Conservation (phyloP, 805 yeast species). For the Monosporozyma aerobia region DNA sequence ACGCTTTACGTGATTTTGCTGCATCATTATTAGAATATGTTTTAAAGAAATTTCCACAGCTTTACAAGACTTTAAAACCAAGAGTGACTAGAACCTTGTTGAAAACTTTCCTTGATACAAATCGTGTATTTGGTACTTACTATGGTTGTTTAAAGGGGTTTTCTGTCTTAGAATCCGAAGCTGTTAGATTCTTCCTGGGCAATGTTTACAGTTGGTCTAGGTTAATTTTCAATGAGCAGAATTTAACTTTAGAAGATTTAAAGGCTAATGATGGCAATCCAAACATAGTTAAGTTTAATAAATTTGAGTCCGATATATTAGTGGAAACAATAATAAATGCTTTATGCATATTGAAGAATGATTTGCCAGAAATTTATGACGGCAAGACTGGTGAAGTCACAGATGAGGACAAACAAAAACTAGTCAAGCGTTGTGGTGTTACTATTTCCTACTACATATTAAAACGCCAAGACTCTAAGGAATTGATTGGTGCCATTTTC, state of each 20-base stretch:
- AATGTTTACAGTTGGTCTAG: conserved; percentile 75
- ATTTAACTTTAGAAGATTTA: conserved; percentile 15
- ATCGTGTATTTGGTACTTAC: conserved; percentile 79
- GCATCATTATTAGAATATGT: conserved; percentile 74
- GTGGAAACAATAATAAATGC: conserved; percentile 46
- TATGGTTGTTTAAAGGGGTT: conserved; percentile 88
- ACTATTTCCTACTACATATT: conserved; percentile 43
- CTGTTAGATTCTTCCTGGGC: conserved; percentile 75
- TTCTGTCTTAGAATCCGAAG: conserved; percentile 77
- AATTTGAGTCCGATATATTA: conserved; percentile 41
- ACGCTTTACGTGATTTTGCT: conserved; percentile 79
- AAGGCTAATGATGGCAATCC: conserved; percentile 7
- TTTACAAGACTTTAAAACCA: conserved; percentile 83
- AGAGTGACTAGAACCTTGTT: conserved; percentile 87
- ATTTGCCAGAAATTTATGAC: conserved; percentile 23
- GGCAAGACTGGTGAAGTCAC: conserved; percentile 31
- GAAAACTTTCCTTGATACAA: conserved; percentile 80
- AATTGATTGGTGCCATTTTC: conserved; percentile 54
- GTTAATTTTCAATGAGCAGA: conserved; percentile 39
- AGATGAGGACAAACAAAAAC: conserved; percentile 33
- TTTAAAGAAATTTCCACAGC: conserved; percentile 69
- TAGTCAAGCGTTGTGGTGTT: conserved; percentile 53
- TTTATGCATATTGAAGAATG: conserved; percentile 38
- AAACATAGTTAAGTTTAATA: conserved; percentile 26
- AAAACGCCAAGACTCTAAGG: conserved; percentile 39